phyloP scores from a whole-genome alignment of 352 stramenopile species.

The Hyaloperonospora brassicae region DNA sequence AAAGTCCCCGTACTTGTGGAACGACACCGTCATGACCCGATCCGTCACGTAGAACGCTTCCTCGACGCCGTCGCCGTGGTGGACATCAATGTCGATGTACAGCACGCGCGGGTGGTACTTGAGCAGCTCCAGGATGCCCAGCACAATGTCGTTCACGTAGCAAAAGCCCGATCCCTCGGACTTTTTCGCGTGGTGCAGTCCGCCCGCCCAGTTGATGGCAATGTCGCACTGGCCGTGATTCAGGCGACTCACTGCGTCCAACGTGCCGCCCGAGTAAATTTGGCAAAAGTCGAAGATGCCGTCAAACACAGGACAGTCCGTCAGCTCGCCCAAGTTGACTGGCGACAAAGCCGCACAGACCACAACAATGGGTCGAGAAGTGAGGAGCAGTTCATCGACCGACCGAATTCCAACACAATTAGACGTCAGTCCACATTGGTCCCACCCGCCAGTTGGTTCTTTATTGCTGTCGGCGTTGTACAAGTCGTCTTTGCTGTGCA shows the following conservation, averaged over 20 bases:
- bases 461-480: no score
- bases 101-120: slow-evolving; percentile 95
- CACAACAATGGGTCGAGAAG: not conserved
- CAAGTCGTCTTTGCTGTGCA: not conserved
- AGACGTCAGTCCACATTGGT: not conserved
- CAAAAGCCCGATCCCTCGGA: slow-evolving; percentile 92
- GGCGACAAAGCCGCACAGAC: slow-evolving; percentile 1
- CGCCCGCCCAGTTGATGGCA: slow-evolving; percentile 96
- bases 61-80: slow-evolving; percentile 97
- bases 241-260: slow-evolving; percentile 96
- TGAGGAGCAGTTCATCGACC: not conserved
- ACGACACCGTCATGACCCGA: slow-evolving; percentile 98
- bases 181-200: slow-evolving; percentile 98
- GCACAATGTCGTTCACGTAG: slow-evolving; percentile 98
- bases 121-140: slow-evolving; percentile 97
- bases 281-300: slow-evolving; percentile 98
- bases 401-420: not conserved
- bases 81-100: slow-evolving; percentile 99
- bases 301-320: slow-evolving; percentile 98
- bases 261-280: slow-evolving; percentile 93
- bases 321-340: slow-evolving; percentile 95
- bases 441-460: no score
- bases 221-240: slow-evolving; percentile 95
- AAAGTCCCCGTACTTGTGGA: slow-evolving; percentile 99
- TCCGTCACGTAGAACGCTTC: slow-evolving; percentile 95